Evolutionary conservation across 495 filamentous ascomycete species (phyloP).

Genomic region (Xeromyces bisporus): DNA sequence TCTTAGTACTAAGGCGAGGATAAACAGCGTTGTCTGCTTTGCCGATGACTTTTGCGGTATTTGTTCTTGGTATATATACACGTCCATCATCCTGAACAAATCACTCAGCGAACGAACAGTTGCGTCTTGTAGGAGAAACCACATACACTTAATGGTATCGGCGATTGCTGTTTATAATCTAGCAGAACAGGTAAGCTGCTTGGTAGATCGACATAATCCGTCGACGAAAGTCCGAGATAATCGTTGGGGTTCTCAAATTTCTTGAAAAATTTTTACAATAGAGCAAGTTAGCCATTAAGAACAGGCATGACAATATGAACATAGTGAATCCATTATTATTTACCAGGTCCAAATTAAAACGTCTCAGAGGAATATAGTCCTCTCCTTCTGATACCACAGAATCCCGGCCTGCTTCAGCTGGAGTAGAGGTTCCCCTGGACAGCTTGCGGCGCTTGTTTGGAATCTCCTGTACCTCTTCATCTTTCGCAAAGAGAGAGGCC

Average conservation of each 20-base stretch:
- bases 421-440: constrained; percentile 2
- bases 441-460: constrained; percentile 24
- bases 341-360: constrained; percentile 19
- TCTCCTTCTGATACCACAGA: too few species aligned
- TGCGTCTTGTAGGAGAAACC: too few species aligned
- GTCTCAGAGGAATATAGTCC: constrained; percentile 23
- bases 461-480: constrained; percentile 6
- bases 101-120: too few species aligned
- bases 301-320: background rate
- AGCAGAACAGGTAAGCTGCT: constrained; percentile 10
- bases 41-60: constrained; percentile 1
- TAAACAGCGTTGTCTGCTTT: too few species aligned
- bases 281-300: background rate
- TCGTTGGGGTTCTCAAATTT: too few species aligned
- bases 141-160: too few species aligned
- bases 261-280: constrained; percentile 9
- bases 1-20: too few species aligned
- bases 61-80: too few species aligned
- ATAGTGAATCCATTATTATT: constrained; percentile 4
- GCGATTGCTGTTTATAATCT: too few species aligned
- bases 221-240: too few species aligned
- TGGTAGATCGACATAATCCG: background rate
- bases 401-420: too few species aligned
- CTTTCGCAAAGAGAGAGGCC: constrained; percentile 7
- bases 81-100: too few species aligned